phyloP scores from a whole-genome alignment of 108 stramenopile genomes.

The Skeletonema costatum region DNA sequence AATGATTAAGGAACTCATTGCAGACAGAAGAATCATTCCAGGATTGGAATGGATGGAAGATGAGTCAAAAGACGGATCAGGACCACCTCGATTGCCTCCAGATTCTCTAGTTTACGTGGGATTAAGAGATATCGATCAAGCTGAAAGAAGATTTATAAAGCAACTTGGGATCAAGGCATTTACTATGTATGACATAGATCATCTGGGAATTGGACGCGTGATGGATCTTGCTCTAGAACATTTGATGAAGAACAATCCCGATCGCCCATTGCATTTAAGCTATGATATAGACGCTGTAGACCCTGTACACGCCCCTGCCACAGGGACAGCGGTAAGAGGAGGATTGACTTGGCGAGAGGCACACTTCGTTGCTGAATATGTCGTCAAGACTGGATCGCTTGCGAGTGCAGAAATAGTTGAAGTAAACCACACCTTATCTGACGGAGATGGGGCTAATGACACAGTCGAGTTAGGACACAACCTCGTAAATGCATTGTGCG shows the following conservation, averaged over 20 bases:
- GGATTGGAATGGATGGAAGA: constrained; percentile 89
- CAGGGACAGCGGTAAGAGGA: constrained; percentile 97
- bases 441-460: constrained; percentile 74
- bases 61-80: constrained; percentile 6
- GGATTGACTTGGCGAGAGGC: constrained; percentile 98
- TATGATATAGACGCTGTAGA: constrained; percentile 99
- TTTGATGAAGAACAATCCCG: constrained; percentile 65
- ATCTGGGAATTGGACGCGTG: constrained; percentile 94
- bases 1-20: constrained; percentile 80
- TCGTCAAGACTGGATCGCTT: constrained; percentile 87
- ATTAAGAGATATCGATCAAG: constrained; percentile 93
- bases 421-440: constrained; percentile 89
- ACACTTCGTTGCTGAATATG: constrained; percentile 93
- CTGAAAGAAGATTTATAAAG: constrained; percentile 85
- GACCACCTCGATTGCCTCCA: constrained; percentile 58
- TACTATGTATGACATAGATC: constrained; percentile 97
- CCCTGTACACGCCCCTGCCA: constrained; percentile 95
- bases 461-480: constrained; percentile 86
- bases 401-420: constrained; percentile 98
- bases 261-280: constrained; percentile 85
- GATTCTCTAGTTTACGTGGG: constrained; percentile 96
- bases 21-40: constrained; percentile 79
- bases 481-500: constrained; percentile 60
- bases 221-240: constrained; percentile 94
- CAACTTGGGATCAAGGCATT: constrained; percentile 84